phyloP scores from a whole-genome alignment of 176 grass and related monocot genomes.

The Hordeum vulgare region DNA sequence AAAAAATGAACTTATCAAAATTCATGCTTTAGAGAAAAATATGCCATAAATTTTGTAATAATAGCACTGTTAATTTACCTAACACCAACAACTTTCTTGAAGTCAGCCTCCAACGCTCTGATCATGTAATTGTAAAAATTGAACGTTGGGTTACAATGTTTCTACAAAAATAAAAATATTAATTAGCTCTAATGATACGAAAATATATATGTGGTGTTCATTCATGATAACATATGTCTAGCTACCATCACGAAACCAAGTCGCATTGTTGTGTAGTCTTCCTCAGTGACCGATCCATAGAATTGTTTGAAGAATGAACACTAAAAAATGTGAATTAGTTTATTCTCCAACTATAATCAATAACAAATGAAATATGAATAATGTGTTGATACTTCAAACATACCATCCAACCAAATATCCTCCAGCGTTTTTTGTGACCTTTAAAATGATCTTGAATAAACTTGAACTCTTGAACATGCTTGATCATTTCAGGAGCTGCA shows the following conservation, averaged over 20 bases:
- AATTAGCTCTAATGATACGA: not conserved
- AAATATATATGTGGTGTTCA: not conserved
- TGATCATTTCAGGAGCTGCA: slow-evolving; percentile 39
- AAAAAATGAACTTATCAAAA: not conserved
- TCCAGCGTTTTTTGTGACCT: slow-evolving; percentile 38
- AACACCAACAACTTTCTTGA: slow-evolving; percentile 86
- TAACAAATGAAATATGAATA: not conserved
- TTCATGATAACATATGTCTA: not conserved
- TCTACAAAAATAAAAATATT: slow-evolving; percentile 23
- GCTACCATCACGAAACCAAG: slow-evolving; percentile 87
- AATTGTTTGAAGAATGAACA: slow-evolving; percentile 87
- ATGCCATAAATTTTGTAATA: not conserved
- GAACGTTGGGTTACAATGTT: slow-evolving; percentile 71
- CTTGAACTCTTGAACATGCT: slow-evolving; percentile 36
- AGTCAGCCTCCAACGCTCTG: slow-evolving; percentile 70
- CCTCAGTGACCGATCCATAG: slow-evolving; percentile 55
- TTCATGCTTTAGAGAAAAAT: not conserved
- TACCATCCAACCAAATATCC: slow-evolving; percentile 53
- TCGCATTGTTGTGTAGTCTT: slow-evolving; percentile 70
- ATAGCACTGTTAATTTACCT: slow-evolving; percentile 38
- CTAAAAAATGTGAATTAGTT: slow-evolving; percentile 27
- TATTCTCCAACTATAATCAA: not conserved
- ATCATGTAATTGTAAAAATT: slow-evolving; percentile 90
- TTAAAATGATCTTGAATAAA: slow-evolving; percentile 38
- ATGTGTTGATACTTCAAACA: not conserved